Conservation (phyloP, 768 basidiomycete genomes). For the Mycena polygramma region DNA sequence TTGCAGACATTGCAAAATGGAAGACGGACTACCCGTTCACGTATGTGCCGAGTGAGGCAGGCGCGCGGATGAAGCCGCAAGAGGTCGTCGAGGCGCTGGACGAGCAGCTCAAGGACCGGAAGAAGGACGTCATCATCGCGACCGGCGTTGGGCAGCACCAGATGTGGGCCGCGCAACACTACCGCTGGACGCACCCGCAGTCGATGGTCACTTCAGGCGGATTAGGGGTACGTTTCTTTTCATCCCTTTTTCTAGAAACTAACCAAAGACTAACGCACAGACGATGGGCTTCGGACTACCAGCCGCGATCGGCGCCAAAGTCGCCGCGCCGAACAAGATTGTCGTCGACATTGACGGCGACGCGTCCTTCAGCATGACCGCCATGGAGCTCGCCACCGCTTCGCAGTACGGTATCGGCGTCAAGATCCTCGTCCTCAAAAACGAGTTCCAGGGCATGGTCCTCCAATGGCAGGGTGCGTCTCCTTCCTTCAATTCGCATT, state of each 20-base stretch:
- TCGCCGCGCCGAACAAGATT: constrained; percentile 92
- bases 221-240: constrained; percentile 76
- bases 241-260: no score
- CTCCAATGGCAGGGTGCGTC: constrained; percentile 95
- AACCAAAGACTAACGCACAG: constrained; percentile 57
- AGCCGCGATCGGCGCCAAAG: constrained; percentile 95
- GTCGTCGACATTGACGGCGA: constrained; percentile 98
- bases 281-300: constrained; percentile 99
- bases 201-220: constrained; percentile 95
- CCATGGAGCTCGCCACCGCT: constrained; percentile 98
- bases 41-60: constrained; percentile 73
- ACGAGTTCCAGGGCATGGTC: constrained; percentile 99
- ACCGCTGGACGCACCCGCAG: constrained; percentile 89
- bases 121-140: constrained; percentile 88
- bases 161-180: constrained; percentile 99
- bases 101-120: constrained; percentile 78
- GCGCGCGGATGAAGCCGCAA: constrained; percentile 91
- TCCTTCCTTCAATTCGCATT: neutral
- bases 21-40: constrained; percentile 93
- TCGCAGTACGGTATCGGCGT: constrained; percentile 93
- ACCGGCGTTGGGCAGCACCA: constrained; percentile 99
- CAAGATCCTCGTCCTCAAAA: constrained; percentile 94
- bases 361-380: constrained; percentile 99
- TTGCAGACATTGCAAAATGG: constrained; percentile 85
- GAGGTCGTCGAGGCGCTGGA: constrained; percentile 96